Percentiles rank a stretch among this genome's conserved stretches.
These are phyloP conservation scores for Gracilariopsis chorda DNA, from an alignment of 23 red algal genomes.

Conservation along the genomic window DNA sequence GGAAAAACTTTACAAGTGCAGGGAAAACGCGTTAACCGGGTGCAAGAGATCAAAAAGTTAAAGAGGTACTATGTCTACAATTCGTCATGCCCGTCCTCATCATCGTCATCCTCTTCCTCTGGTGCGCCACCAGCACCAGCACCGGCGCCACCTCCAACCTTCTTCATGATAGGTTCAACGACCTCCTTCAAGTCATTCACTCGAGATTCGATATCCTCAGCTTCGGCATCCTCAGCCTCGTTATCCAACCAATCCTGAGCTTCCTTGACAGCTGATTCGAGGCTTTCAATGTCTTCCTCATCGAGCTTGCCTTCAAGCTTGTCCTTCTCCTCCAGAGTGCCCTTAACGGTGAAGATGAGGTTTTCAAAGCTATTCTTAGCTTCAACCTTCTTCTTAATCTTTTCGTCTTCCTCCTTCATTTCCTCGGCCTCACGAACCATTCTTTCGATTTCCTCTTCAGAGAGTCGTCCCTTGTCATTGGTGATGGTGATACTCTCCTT, in stretches of 20 bases:
- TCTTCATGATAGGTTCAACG: conserved; percentile 80
- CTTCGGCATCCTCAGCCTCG: conserved; percentile 73
- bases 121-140: conserved; percentile 30
- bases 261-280: conserved; percentile 74
- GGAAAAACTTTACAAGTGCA: conserved; percentile 26
- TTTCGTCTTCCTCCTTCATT: conserved; percentile 91
- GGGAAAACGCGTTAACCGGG: neutral
- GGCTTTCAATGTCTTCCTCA: conserved; percentile 82
- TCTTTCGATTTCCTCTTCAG: conserved; percentile 94
- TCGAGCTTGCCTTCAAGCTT: conserved; percentile 77
- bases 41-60: neutral
- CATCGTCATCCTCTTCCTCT: conserved; percentile 59
- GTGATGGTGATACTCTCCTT: conserved; percentile 91
- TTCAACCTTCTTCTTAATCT: conserved; percentile 87
- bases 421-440: conserved; percentile 99
- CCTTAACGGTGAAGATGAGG: conserved; percentile 84
- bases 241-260: conserved; percentile 92
- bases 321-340: conserved; percentile 83
- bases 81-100: conserved; percentile 50
- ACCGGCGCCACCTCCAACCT: conserved; percentile 60
- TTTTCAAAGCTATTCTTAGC: conserved; percentile 91
- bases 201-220: conserved; percentile 79
- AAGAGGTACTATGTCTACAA: conserved; percentile 23
- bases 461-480: conserved; percentile 97
- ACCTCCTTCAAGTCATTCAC: conserved; percentile 93